phyloP scores from a whole-genome alignment of 768 basidiomycete species.

The Naganishia onofrii region DNA sequence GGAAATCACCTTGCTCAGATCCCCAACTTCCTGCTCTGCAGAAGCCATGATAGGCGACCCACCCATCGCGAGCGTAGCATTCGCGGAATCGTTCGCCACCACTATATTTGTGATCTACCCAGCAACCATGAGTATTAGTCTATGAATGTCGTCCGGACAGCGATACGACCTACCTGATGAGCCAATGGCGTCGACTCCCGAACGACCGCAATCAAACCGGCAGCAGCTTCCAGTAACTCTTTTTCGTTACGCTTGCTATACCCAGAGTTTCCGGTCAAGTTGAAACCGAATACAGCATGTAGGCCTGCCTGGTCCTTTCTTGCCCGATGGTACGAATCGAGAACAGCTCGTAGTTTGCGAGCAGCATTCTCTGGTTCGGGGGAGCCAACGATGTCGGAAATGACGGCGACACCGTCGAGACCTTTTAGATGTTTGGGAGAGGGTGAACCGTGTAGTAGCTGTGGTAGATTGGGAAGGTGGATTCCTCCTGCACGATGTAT shows the following conservation, averaged over 20 bases:
- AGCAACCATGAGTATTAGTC: background rate
- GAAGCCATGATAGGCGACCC: conserved; percentile 95
- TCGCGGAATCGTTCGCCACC: conserved; percentile 83
- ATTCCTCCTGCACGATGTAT: conserved; percentile 66
- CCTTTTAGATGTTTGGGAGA: conserved; percentile 58
- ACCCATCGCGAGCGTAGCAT: conserved; percentile 79
- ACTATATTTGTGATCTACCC: conserved; percentile 82
- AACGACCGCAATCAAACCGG: conserved; percentile 59
- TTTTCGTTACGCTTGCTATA: background rate
- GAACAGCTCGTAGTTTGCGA: conserved; percentile 32
- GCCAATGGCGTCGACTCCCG: conserved; percentile 65
- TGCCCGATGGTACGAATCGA: conserved; percentile 41
- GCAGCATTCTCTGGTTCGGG: conserved; percentile 60
- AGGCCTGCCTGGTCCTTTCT: conserved; percentile 48
- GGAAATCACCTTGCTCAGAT: conserved; percentile 65
- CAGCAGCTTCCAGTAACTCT: conserved; percentile 53
- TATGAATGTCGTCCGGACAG: no score
- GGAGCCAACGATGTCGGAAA: conserved; percentile 79
- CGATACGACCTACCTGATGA: conserved; percentile 60
- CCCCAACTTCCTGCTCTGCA: conserved; percentile 74
- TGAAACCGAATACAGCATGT: conserved; percentile 20
- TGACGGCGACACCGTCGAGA: conserved; percentile 80
- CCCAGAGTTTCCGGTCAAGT: background rate
- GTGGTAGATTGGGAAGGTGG: conserved; percentile 71
- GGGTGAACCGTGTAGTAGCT: conserved; percentile 69